Evolutionary conservation across 192 early-diverging fungal genomes (phyloP).

Genomic region (Coemansia sp.): DNA sequence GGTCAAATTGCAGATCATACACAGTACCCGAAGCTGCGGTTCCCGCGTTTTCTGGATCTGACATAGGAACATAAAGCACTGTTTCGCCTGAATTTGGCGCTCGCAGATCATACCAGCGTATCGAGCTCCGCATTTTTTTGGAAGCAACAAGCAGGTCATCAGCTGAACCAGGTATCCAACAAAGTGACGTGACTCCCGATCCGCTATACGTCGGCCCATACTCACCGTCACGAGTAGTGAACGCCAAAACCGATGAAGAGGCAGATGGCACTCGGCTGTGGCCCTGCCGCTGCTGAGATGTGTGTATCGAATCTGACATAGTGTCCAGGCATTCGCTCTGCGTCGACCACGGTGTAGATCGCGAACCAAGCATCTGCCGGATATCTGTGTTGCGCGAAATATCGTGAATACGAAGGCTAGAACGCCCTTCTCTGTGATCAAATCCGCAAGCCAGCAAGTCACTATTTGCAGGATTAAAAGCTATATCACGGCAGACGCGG

Average conservation of each 20-base stretch:
- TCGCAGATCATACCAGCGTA: conserved; percentile 48
- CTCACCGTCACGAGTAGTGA: conserved; percentile 16
- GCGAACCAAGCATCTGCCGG: conserved; percentile 33
- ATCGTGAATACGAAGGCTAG: conserved; percentile 41
- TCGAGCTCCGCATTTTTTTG: conserved; percentile 30
- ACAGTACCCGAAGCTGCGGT: conserved; percentile 23
- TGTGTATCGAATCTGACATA: neutral
- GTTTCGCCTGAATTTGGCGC: conserved; percentile 25
- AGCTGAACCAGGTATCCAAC: conserved; percentile 39
- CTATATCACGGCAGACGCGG: conserved; percentile 27
- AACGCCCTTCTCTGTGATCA: conserved; percentile 34
- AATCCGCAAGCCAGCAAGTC: conserved; percentile 49
- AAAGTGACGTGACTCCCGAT: conserved; percentile 37
- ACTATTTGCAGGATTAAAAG: conserved; percentile 32
- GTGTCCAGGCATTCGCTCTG: conserved; percentile 20
- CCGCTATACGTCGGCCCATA: conserved; percentile 30
- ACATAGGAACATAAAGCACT: conserved; percentile 32
- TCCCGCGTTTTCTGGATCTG: conserved; percentile 2
- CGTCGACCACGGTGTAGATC: conserved; percentile 24
- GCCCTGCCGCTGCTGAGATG: conserved; percentile 6
- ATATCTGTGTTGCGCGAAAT: conserved; percentile 35
- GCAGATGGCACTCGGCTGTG: conserved; percentile 22
- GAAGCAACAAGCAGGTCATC: conserved; percentile 42
- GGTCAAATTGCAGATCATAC: conserved; percentile 52
- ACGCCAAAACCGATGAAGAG: conserved; percentile 15